Evolutionary conservation across 495 filamentous ascomycete species (phyloP), one percentile per base, ranked within the genome.

Genomic region (Bryoglossum gracile): DNA sequence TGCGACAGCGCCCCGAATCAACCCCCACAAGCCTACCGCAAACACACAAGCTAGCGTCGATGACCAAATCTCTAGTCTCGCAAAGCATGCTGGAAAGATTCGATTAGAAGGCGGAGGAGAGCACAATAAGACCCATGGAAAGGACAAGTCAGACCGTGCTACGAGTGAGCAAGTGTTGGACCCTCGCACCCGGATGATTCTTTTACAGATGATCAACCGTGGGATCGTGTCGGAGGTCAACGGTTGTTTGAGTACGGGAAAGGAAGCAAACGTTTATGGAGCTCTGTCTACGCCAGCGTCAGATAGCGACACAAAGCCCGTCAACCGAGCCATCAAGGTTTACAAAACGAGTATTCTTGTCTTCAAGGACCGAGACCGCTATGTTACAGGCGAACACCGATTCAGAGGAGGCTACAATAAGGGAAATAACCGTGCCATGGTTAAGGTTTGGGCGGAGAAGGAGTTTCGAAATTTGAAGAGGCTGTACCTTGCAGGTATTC

Each of bases 361-460:
- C 3, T 98, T 98, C 78, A 97, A 98, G 68, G 91, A 97, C 66
- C 78, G 92, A 34, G 88, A 95, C 59, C 85, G 86, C 53, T 98
- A 98, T 62, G 87, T 97, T 26, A 84, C 82, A 1, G 92, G 94
- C 46, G 92, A 97, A 63, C 87, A 88, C 65, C 74, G 94, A 24
- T 89, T 89, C 68, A 68, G 80, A 32, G 53, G 57, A n/a, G 91
- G 89, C 28, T 89, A 89, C 65, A 90, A 87, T 67, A 96, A 96
- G 72, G 83, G 80, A 49, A 91, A 85, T 66, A 92, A 87, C 65
- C 78, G 89, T 3, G 86, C 89, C 39, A 96, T 95, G 90, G 90
- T 98, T 42, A 92, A 95, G 65, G 67, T 95, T 35, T 98, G 92
- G 92, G 92, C 94, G 3, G 90, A 96, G 68, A 98, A 98, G 68